Base-by-base conservation (phyloP, 2,329 filamentous ascomycete genomes). In the Exophiala phaeomuriformis region DNA sequence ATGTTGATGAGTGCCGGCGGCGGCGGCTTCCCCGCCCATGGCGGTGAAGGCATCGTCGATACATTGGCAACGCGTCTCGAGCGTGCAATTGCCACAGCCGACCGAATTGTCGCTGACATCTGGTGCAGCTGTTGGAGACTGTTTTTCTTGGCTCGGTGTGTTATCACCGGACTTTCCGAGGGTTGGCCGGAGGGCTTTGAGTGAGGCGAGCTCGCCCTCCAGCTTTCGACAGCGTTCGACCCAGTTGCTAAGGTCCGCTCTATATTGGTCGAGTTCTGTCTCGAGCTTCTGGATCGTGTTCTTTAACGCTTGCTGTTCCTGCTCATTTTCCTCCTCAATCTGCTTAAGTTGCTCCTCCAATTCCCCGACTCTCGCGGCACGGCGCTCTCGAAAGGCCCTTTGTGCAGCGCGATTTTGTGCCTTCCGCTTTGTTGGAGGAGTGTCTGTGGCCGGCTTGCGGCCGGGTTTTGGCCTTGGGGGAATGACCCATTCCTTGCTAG, bases 391-490 rank as follows among this genome's bases (percentile, higher is more conserved):
- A 70, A 97, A 97, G 1, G 87, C 88, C 54, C 91, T 78, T 72
- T 97, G 91, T 2, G 91, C 91, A 44, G 88, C 87, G 56, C 93
- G 81, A 69, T 97, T 97, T 73, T 97, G 93, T 1, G 88, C 87
- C 75, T 96, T 94, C 61, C 93, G 83, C 74, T 95, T 95, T 41
- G 90, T 95, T 1, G 88, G 87, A 9, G 90, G 90, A 49, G 90
- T 94, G 67, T 96, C 90, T 35, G 88, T 94, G 44, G 89, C 88
- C 2, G 91, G 90, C 77, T 97, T 97, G 63, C 91, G 83, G 46
- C 91, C 91, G 27, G 93, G 91, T 76, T 90, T 91, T 44, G 88
- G 88, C 56, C 88, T 80, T 30, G 88, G 88, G 28, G 88, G 88
- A 42, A 93, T 83, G 28, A 91, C 79, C 88, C 88, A 93, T 81